Evolutionary conservation across 345 rosid genomes (phyloP).

Genomic region (Pelargonium nanum): DNA sequence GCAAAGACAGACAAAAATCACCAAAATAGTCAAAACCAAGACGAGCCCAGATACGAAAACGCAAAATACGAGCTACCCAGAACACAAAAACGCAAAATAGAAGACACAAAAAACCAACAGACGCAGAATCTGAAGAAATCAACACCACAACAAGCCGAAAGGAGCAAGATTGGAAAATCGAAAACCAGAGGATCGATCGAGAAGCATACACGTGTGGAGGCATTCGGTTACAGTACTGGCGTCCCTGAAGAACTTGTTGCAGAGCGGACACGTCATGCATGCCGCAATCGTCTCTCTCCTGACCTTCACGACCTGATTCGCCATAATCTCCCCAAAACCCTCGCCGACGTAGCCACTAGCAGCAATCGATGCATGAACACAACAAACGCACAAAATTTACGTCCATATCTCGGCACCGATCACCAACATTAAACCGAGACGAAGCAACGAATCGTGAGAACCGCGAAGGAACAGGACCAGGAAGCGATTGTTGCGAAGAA

Average conservation of each 20-base stretch:
- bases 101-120: background rate
- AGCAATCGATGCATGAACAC: conserved; percentile 25
- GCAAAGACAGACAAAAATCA: background rate
- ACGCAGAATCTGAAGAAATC: background rate
- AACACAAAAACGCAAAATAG: background rate
- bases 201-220: conserved; percentile 63
- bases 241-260: conserved; percentile 60
- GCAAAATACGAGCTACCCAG: background rate
- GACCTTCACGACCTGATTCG: conserved; percentile 54
- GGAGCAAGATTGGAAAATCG: background rate
- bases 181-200: background rate
- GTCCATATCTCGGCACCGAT: conserved; percentile 19
- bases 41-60: background rate
- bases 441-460: background rate
- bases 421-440: conserved; percentile 29
- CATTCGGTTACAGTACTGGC: conserved; percentile 94
- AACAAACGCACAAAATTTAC: conserved; percentile 29
- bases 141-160: background rate
- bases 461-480: background rate
- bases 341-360: conserved; percentile 25
- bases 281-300: conserved; percentile 52
- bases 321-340: conserved; percentile 16
- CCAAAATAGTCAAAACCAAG: background rate
- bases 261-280: conserved; percentile 80
- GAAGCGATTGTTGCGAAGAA: background rate